Evolutionary conservation across 2,329 filamentous ascomycete species (phyloP).

Genomic region (Cercospora sp.): DNA sequence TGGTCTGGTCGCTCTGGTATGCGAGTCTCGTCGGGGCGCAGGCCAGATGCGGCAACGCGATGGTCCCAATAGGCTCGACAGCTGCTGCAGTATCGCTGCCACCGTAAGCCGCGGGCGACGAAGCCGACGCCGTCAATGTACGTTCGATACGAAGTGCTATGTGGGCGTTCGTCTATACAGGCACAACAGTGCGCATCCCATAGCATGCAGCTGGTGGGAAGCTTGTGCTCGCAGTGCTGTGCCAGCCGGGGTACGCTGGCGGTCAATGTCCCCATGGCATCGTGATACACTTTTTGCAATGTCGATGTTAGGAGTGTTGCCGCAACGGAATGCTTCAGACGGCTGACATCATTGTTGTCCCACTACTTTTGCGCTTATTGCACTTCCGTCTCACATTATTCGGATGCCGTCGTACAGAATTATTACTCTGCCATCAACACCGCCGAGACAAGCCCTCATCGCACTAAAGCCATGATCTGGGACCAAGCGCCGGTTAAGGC

Average conservation of each 20-base stretch:
- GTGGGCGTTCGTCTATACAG: conserved; percentile 39
- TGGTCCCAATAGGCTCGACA: conserved; percentile 56
- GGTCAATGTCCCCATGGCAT: conserved; percentile 37
- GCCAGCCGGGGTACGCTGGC: conserved; percentile 32
- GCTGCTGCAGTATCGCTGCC: conserved; percentile 56
- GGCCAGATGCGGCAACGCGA: conserved; percentile 45
- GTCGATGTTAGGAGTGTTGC: not conserved
- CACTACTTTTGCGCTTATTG: not conserved
- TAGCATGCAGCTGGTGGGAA: conserved; percentile 37
- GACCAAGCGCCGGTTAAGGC: not conserved
- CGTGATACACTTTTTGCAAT: not conserved
- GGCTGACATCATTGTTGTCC: not conserved
- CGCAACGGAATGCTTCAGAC: not conserved
- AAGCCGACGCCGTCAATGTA: conserved; percentile 56
- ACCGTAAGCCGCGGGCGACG: conserved; percentile 50
- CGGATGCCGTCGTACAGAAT: not conserved
- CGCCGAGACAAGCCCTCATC: not conserved
- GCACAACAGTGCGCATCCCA: conserved; percentile 37
- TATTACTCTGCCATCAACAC: not conserved
- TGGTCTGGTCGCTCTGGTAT: conserved; percentile 52
- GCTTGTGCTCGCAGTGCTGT: conserved; percentile 38
- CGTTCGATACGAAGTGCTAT: conserved; percentile 47
- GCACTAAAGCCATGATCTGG: not conserved
- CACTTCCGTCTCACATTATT: not conserved
- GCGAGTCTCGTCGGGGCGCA: conserved; percentile 47